These are phyloP conservation scores for Russula emetica DNA, from an alignment of 768 basidiomycete species.

Conservation along the genomic window DNA sequence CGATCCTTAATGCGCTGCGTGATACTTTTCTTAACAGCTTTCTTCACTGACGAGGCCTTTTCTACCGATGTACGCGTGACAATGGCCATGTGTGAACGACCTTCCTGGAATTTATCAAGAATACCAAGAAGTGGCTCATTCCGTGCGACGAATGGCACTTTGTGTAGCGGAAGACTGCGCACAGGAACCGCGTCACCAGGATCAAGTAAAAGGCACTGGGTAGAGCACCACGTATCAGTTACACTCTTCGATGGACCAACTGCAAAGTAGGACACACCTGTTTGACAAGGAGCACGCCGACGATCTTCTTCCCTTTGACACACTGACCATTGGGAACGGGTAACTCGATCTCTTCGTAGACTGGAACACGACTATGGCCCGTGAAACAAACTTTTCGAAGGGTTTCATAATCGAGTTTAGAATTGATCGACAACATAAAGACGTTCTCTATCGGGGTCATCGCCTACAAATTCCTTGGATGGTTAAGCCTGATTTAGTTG, in stretches of 20 bases:
- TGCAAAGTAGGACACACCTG: constrained; percentile 39
- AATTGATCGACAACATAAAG: constrained; percentile 86
- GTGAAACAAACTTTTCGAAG: constrained; percentile 36
- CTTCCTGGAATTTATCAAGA: constrained; percentile 86
- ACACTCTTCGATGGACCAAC: background rate
- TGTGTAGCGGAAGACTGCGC: constrained; percentile 79
- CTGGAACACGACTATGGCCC: constrained; percentile 29
- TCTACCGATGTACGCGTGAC: constrained; percentile 44
- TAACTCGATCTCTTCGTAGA: constrained; percentile 29
- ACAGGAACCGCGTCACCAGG: constrained; percentile 71
- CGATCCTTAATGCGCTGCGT: constrained; percentile 72
- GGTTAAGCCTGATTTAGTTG: background rate
- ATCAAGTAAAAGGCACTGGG: constrained; percentile 29
- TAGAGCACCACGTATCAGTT: background rate
- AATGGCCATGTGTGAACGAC: constrained; percentile 88
- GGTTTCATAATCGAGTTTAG: constrained; percentile 74
- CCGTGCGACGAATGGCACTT: constrained; percentile 79
- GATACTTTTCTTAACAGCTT: constrained; percentile 74
- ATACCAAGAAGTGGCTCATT: constrained; percentile 83
- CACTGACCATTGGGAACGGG: constrained; percentile 31
- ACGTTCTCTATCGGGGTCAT: constrained; percentile 79
- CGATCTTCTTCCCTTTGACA: constrained; percentile 69
- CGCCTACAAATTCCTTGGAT: constrained; percentile 39
- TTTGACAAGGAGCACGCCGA: constrained; percentile 85
- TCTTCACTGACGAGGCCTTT: constrained; percentile 71